Percentiles rank a stretch among this genome's conserved stretches.
Evolutionary conservation across 2,329 filamentous ascomycete species (phyloP).

Genomic region (Colletotrichum sp.): DNA sequence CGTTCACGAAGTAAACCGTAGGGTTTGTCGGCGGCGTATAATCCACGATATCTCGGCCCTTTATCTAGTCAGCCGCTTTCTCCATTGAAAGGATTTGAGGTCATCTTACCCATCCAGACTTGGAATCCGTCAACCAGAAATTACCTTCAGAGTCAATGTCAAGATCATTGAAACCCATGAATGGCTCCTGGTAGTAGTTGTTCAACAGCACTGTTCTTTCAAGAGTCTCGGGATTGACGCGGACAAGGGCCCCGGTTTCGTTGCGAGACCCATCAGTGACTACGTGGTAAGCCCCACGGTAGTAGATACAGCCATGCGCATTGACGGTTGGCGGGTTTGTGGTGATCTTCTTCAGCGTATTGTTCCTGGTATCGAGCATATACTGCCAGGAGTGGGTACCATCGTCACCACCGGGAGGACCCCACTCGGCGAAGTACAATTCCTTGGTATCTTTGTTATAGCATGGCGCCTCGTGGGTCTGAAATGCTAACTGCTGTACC

Average conservation of each 20-base stretch:
- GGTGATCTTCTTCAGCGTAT: background rate
- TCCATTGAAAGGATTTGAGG: rapidly evolving
- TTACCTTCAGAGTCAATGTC: background rate
- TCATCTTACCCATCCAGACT: background rate
- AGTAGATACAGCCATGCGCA: background rate
- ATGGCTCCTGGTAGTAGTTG: background rate
- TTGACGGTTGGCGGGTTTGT: background rate
- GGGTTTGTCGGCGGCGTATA: background rate
- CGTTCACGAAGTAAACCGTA: background rate
- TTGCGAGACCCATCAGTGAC: background rate
- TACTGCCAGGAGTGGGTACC: slow-evolving; percentile 4
- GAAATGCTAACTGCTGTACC: background rate
- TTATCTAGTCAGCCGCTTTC: background rate
- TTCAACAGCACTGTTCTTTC: background rate
- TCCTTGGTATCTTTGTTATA: background rate
- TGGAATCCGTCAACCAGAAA: background rate
- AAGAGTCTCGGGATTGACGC: background rate
- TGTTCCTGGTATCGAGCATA: background rate
- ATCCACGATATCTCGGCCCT: background rate
- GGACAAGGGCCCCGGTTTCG: background rate
- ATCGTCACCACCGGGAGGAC: background rate
- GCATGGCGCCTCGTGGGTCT: background rate
- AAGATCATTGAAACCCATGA: background rate
- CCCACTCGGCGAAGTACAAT: background rate
- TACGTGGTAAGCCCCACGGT: background rate